Percentiles rank a stretch among this genome's conserved stretches.
These are phyloP conservation scores for Rhodotorula sphaerocarpa DNA, from an alignment of 768 basidiomycete species.

Conservation along the genomic window DNA sequence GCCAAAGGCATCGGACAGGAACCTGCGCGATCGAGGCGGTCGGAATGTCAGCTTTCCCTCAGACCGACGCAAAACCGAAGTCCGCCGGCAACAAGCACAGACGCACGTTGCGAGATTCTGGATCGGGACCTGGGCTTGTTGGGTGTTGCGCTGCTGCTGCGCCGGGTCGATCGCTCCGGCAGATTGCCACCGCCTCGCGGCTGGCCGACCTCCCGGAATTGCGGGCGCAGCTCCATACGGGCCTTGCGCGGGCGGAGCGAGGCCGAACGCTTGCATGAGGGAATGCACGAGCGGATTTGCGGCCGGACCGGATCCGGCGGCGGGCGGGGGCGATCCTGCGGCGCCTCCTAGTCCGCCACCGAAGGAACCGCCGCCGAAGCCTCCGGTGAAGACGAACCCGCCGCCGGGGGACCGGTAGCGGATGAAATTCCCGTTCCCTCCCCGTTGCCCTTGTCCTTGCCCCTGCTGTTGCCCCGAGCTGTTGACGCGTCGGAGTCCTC, in stretches of 20 bases:
- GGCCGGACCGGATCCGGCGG: background rate
- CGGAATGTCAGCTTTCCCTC: background rate
- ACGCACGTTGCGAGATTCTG: constrained; percentile 26
- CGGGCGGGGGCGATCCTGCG: background rate
- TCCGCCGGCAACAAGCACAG: too few relatives aligned
- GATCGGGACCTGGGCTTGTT: constrained; percentile 20
- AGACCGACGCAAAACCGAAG: background rate
- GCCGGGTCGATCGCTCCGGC: background rate
- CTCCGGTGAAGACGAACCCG: background rate
- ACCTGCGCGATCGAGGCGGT: background rate
- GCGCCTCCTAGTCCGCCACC: too few relatives aligned
- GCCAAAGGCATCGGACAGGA: constrained; percentile 33
- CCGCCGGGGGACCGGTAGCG: background rate
- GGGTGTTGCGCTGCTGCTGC: background rate
- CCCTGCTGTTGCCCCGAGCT: background rate
- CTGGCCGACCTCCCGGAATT: background rate
- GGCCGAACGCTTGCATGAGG: constrained; percentile 12
- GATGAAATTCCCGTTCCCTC: background rate
- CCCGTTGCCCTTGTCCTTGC: background rate
- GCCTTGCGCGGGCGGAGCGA: background rate
- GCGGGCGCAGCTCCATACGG: background rate
- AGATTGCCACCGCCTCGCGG: background rate
- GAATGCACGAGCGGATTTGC: constrained; percentile 10
- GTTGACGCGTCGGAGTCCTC: too few relatives aligned
- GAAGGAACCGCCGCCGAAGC: too few relatives aligned